These are phyloP conservation scores for Fragaria ananassa DNA, from an alignment of 306 rosid species.

Conservation along the genomic window DNA sequence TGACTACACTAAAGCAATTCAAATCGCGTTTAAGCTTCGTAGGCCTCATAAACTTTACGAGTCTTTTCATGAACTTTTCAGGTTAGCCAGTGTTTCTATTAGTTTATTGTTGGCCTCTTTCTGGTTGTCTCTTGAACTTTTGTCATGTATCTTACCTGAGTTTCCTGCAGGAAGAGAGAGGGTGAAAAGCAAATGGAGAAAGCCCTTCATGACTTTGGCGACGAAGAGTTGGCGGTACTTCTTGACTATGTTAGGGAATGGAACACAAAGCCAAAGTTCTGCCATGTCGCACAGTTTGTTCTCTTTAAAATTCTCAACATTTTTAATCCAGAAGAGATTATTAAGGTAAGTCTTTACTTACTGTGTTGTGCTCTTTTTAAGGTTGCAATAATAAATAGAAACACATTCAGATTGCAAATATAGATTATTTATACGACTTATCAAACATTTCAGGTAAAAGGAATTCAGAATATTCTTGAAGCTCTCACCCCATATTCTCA, in stretches of 20 bases:
- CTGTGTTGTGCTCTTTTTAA: background rate
- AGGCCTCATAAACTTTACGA: constrained; percentile 74
- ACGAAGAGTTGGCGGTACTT: constrained; percentile 57
- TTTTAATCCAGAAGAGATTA: constrained; percentile 66
- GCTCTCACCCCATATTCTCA: constrained; percentile 76
- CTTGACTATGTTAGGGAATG: constrained; percentile 78
- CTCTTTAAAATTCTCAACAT: constrained; percentile 69
- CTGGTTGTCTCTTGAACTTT: background rate
- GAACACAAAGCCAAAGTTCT: constrained; percentile 86
- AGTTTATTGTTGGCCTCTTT: background rate
- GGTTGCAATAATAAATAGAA: background rate
- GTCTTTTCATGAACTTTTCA: constrained; percentile 70
- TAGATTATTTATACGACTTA: constrained; percentile 4
- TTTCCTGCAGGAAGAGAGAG: constrained; percentile 59
- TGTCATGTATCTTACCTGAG: constrained; percentile 22
- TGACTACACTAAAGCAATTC: constrained; percentile 79
- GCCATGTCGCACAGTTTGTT: constrained; percentile 83
- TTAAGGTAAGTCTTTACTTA: constrained; percentile 43
- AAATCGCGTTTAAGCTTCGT: constrained; percentile 73
- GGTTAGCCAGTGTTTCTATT: constrained; percentile 37
- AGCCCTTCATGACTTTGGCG: constrained; percentile 52
- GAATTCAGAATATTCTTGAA: constrained; percentile 71
- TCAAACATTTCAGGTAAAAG: constrained; percentile 64
- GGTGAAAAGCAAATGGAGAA: constrained; percentile 51
- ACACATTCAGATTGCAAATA: background rate